Base-by-base conservation (phyloP, 352 stramenopile genomes). In the Pseudoperonospora humuli region DNA sequence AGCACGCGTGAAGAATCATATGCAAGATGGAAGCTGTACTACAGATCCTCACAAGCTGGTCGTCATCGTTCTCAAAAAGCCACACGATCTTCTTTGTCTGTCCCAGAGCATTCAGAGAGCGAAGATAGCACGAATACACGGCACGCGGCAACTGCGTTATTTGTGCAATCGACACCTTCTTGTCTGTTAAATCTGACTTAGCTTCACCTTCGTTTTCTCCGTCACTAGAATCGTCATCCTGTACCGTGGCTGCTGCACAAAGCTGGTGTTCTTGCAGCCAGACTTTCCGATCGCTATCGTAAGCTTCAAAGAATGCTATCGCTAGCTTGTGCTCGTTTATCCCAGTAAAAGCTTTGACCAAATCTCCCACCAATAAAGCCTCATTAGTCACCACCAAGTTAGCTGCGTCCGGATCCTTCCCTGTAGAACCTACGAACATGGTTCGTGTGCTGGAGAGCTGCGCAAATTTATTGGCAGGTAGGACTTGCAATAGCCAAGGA, bases 341-440 rank as follows among this genome's bases (percentile, higher is more conserved):
- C 5, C n/a, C 11, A 20, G 56, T 15, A 18, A 70, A 63, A 26
- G 55, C 42, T 27, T 50, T 43, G 11, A 70, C 20, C n/a, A 70
- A 14, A 6, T 49, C 42, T 9, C 50, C 47, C 38, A 61, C 42
- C 15, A 73, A 17, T 9, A 61, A 13, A 4, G 55, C 20, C 27
- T 73, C 63, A 31, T 62, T 73, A n/a, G 51, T 27, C 20, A 70
- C 50, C 32, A 67, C 32, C 21, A 73, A 51, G 19, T 61, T 28
- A 5, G 27, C 25, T 21, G 1, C n/a, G 3, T 37, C 32, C 3
- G 33, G 11, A n/a, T 49, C 39, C 2, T 20, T 20, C 15, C 25
- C 27, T 1, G 46, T 41, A 8, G 47, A 45, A 26, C 64, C 61
- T 26, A 66, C 36, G 26, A 71, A 67, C 46, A 59, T 61, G 14